phyloP scores from a whole-genome alignment of 352 stramenopile species.

The Globisporangium spiculum region DNA sequence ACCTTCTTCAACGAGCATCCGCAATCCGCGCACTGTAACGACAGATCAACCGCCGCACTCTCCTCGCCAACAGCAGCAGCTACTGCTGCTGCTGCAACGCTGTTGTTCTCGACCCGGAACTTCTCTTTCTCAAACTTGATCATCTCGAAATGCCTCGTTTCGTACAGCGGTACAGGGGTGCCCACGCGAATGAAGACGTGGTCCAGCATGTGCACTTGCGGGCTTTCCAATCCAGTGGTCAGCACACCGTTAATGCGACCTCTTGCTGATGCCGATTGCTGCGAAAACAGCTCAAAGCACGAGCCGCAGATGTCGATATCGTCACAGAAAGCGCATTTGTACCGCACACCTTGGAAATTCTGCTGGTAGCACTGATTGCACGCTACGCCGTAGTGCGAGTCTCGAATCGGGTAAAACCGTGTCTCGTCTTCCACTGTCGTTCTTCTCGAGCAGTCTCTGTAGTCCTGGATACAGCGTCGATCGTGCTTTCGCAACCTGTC shows the following conservation, averaged over 20 bases:
- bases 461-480: conserved; percentile 20
- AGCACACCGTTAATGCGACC: conserved; percentile 15
- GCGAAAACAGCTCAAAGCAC: conserved; percentile 53
- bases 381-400: conserved; percentile 60
- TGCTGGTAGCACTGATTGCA: conserved; percentile 65
- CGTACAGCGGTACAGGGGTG: conserved; percentile 63
- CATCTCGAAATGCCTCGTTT: conserved; percentile 46
- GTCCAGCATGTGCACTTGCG: conserved; percentile 34
- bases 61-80: conserved; percentile 11
- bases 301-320: conserved; percentile 69
- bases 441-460: conserved; percentile 19
- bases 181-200: conserved; percentile 68
- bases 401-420: conserved; percentile 49
- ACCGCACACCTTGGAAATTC: conserved; percentile 54
- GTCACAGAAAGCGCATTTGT: conserved; percentile 71
- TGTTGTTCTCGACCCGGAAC: conserved; percentile 4
- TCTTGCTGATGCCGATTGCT: conserved; percentile 15
- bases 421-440: conserved; percentile 1
- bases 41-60: not conserved
- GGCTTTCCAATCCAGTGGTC: conserved; percentile 2
- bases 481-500: conserved; percentile 25
- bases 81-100: conserved; percentile 5
- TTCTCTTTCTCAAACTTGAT: conserved; percentile 26
- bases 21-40: conserved; percentile 30
- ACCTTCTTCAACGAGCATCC: conserved; percentile 28